phyloP scores from a whole-genome alignment of 2,329 filamentous ascomycete species.

The Beauveria rudraprayagi region DNA sequence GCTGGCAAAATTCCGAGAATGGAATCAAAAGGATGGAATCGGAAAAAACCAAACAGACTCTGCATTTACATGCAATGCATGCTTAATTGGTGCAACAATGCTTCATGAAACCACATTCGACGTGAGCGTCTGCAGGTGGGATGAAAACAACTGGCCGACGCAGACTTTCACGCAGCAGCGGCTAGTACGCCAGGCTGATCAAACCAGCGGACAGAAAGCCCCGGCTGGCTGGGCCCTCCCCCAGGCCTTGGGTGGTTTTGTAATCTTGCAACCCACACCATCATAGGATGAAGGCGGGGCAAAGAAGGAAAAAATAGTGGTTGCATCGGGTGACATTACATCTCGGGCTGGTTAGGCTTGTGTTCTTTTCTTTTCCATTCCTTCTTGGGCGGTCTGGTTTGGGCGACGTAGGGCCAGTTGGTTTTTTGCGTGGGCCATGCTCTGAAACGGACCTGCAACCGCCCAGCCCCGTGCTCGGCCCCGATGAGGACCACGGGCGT shows the following conservation, averaged over 20 bases:
- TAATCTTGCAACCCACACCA: too few species aligned
- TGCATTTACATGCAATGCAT: too few species aligned
- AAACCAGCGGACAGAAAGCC: neutral
- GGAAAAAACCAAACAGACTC: too few species aligned
- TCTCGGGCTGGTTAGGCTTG: too few species aligned
- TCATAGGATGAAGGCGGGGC: too few species aligned
- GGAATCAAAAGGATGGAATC: neutral
- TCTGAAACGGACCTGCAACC: conserved; percentile 4
- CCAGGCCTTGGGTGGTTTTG: too few species aligned
- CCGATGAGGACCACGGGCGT: neutral
- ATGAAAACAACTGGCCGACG: conserved; percentile 1
- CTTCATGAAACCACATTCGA: neutral
- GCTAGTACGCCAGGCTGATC: neutral
- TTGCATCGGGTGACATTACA: too few species aligned
- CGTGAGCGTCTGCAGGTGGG: neutral
- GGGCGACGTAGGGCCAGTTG: neutral
- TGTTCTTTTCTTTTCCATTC: too few species aligned
- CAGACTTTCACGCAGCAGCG: neutral
- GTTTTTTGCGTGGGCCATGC: neutral
- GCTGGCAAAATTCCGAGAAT: neutral
- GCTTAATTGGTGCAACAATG: neutral
- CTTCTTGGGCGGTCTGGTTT: neutral
- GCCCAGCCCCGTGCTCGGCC: neutral
- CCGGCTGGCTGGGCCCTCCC: neutral
- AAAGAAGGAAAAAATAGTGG: too few species aligned